A percentile compares a stretch with the other conserved stretches of the same genome.
Evolutionary conservation across 1,139 yeast genomes (phyloP).

Genomic region (Chernovozyma sophiae-reginae): DNA sequence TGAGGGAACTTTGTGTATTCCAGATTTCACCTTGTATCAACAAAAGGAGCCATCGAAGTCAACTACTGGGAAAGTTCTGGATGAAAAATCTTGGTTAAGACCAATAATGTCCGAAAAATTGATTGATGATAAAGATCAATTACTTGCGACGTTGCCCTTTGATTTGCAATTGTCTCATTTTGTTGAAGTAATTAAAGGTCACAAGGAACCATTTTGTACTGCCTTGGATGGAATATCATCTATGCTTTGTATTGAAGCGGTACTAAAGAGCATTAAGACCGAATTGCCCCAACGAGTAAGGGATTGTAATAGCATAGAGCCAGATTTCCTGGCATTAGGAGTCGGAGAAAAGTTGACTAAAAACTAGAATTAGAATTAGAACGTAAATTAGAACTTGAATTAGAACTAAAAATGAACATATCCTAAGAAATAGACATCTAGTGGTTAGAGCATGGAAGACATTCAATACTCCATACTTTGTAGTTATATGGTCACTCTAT

Average conservation of each 20-base stretch:
- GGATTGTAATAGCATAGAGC: conserved; percentile 21
- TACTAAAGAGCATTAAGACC: conserved; percentile 30
- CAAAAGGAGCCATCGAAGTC: conserved; percentile 14
- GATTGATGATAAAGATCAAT: conserved; percentile 10
- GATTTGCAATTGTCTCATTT: conserved; percentile 39
- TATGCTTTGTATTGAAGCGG: conserved; percentile 30
- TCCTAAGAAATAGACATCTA: too few relatives aligned
- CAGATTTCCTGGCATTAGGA: conserved; percentile 18
- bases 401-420: too few relatives aligned
- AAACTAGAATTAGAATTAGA: too few relatives aligned
- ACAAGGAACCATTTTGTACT: conserved; percentile 27
- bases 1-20: conserved; percentile 34
- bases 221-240: conserved; percentile 40
- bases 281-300: conserved; percentile 32
- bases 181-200: conserved; percentile 29
- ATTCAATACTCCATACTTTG: too few relatives aligned
- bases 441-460: too few relatives aligned
- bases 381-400: too few relatives aligned
- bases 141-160: conserved; percentile 25
- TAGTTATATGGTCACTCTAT: too few relatives aligned
- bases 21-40: conserved; percentile 34
- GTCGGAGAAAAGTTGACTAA: too few relatives aligned
- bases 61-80: not conserved
- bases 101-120: conserved; percentile 10
- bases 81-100: conserved; percentile 5